Percentiles rank a stretch among this genome's conserved stretches.
Conservation (phyloP, 2,329 filamentous ascomycete species). For the Neonectria magnoliae region DNA sequence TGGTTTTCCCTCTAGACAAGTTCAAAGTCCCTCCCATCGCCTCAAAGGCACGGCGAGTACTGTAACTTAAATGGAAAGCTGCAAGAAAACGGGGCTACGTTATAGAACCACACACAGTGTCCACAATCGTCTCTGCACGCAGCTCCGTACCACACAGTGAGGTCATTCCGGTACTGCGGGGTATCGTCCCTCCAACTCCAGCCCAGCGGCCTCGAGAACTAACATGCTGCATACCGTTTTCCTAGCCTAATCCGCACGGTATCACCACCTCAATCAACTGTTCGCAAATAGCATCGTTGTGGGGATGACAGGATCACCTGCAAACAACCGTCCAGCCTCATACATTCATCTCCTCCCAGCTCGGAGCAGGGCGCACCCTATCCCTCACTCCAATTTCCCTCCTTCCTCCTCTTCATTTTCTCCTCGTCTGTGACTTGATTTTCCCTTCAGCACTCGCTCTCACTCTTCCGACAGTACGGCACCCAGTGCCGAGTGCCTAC, state of each 20-base stretch:
- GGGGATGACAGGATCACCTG: conserved; percentile 21
- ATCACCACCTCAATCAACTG: conserved; percentile 10
- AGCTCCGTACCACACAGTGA: not conserved
- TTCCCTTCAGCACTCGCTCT: not conserved
- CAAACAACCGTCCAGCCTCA: conserved; percentile 14
- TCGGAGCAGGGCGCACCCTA: not conserved
- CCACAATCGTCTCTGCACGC: not conserved
- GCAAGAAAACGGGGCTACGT: conserved; percentile 1
- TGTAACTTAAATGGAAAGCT: not conserved
- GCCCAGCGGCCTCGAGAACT: not conserved
- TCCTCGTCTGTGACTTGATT: not conserved
- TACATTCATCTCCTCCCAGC: conserved; percentile 8
- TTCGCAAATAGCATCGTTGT: conserved; percentile 16
- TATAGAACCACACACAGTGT: not conserved
- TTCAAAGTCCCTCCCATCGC: not conserved
- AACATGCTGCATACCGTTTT: conserved; percentile 7
- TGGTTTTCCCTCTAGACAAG: not conserved
- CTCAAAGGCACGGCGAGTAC: not conserved
- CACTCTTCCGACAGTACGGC: not conserved
- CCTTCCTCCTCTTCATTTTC: not conserved
- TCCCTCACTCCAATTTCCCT: not conserved
- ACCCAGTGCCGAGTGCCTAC: not conserved
- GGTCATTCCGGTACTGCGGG: not conserved
- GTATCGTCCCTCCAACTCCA: not conserved
- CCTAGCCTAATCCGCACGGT: conserved; percentile 5